A percentile compares a stretch with the other conserved stretches of the same genome.
Evolutionary conservation across 169 alveolate species (phyloP).

Genomic region (Ichthyophthirius multifiliis): DNA sequence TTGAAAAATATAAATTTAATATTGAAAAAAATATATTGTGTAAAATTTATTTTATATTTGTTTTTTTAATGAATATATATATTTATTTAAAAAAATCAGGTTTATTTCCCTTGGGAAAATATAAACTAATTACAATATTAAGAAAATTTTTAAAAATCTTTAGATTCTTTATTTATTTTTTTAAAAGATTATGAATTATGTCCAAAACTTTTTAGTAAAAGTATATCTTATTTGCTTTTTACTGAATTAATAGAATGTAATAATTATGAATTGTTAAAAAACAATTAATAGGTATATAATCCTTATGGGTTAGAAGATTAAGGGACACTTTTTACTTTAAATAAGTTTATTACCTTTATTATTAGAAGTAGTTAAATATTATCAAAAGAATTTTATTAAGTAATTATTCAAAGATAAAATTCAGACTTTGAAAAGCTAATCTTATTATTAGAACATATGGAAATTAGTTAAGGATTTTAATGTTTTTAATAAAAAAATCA

Average conservation of each 20-base stretch:
- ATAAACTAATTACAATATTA: background rate
- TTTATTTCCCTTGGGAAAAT: background rate
- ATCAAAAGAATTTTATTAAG: background rate
- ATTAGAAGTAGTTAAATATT: background rate
- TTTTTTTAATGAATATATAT: background rate
- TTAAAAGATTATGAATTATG: background rate
- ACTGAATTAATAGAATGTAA: background rate
- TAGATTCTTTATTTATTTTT: background rate
- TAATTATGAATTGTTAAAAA: background rate
- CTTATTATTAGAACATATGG: background rate
- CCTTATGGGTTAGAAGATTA: background rate
- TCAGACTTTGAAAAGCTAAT: background rate
- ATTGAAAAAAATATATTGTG: too few species aligned
- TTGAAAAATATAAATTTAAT: too few species aligned
- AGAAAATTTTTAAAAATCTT: background rate
- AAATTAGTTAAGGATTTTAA: constrained; percentile 1
- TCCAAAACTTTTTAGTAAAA: background rate
- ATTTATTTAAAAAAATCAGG: background rate
- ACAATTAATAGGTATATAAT: background rate
- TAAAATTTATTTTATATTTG: too few species aligned
- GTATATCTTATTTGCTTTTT: background rate
- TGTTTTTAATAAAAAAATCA: background rate
- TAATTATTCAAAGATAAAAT: background rate
- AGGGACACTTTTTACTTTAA: background rate
- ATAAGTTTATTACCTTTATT: background rate